phyloP scores from a whole-genome alignment of 2,329 filamentous ascomycete species.

The Cladosporium sp. region DNA sequence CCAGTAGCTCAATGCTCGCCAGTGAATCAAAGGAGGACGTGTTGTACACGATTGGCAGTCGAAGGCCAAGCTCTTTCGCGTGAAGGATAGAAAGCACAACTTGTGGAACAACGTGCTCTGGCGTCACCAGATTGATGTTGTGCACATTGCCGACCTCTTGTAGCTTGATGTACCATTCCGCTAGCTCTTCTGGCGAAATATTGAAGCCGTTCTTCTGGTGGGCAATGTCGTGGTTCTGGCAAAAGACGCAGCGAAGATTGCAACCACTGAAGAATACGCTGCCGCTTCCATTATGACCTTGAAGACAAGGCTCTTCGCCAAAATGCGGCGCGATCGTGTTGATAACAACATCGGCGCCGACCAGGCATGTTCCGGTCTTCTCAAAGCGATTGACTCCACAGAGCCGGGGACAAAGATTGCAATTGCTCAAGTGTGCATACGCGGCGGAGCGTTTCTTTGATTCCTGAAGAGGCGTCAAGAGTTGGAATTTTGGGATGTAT shows the following conservation, averaged over 20 bases:
- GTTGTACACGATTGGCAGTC: constrained; percentile 77
- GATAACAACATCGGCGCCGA: constrained; percentile 71
- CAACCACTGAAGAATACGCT: constrained; percentile 78
- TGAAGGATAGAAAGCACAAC: constrained; percentile 72
- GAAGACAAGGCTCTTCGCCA: constrained; percentile 77
- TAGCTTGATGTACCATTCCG: constrained; percentile 77
- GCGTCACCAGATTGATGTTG: constrained; percentile 85
- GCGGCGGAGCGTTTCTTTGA: constrained; percentile 69
- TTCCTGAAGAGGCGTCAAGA: constrained; percentile 63
- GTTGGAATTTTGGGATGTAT: constrained; percentile 69
- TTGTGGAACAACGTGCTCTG: constrained; percentile 82
- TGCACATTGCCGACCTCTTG: constrained; percentile 77
- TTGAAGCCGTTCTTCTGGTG: constrained; percentile 79
- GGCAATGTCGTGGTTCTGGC: constrained; percentile 80
- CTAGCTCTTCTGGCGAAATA: constrained; percentile 72
- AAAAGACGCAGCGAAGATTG: constrained; percentile 70
- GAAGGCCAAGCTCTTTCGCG: constrained; percentile 65
- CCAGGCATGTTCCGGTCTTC: constrained; percentile 71
- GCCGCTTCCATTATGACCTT: constrained; percentile 76
- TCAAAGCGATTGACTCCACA: constrained; percentile 78
- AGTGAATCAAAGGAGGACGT: constrained; percentile 77
- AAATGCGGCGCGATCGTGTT: constrained; percentile 84
- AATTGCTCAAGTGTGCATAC: constrained; percentile 71
- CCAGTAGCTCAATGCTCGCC: constrained; percentile 66
- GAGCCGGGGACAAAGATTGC: constrained; percentile 73